Base-by-base conservation (phyloP, 1,139 yeast species). In the Petasospora fabianii region DNA sequence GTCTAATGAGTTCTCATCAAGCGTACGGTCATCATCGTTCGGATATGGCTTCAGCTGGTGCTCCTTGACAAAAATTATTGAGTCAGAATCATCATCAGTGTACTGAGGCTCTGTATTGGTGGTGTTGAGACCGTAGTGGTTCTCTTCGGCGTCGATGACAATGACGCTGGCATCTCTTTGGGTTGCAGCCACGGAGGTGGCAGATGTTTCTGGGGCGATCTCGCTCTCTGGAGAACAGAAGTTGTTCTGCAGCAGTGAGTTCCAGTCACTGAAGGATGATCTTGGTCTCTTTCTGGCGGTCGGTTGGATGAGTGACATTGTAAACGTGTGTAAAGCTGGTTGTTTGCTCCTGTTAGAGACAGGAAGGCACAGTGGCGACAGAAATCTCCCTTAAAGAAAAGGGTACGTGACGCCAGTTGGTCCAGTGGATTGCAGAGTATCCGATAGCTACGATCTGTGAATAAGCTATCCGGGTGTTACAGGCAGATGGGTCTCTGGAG, bases 81-180 rank as follows among this genome's bases (percentile, higher is more conserved):
- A 40, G 4, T 38, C 44, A n/a, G n/a, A n/a, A 16, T 35, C 21
- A 15, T 35, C 46, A 17, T 42, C 48, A 1, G 42, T 35, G 29
- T n/a, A 37, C 24, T 31, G 28, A 12, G 20, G 28, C 10, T 40
- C 43, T 2, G 40, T 27, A 21, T 31, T 29, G 9, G 35, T 33
- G 5, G 41, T 37, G 26, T 34, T 32, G 28, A 41, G 30, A 20
- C 41, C 44, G 22, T 49, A 47, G 38, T 47, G 60, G 54, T 65
- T 69, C 15, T 65, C 64, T 30, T 66, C 71, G 1, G 70, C 64
- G 39, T 65, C 70, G 32, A 65, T 44, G 24, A 61, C 55, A 24
- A 65, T 56, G 2, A 64, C 54, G 34, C 53, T 45, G 15, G 48
- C 43, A 51, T 44, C 51, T 19, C 38, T 38, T 15, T 39, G 43